phyloP scores from a whole-genome alignment of 192 early-diverging fungal genomes.

The Cladochytrium replicatum region DNA sequence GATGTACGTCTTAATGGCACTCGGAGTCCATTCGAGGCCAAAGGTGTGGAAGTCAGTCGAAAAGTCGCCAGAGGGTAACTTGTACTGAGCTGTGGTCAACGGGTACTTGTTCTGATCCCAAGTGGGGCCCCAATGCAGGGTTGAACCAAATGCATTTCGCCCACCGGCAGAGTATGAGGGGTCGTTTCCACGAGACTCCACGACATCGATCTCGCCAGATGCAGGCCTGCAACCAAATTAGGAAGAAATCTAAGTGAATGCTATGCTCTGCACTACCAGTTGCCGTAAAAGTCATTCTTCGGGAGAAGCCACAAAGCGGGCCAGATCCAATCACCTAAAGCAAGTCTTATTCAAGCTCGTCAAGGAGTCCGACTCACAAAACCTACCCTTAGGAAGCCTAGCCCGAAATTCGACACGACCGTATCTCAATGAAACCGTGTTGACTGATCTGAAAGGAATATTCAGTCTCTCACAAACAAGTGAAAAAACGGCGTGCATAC shows the following conservation, averaged over 20 bases:
- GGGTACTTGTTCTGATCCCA: constrained; percentile 30
- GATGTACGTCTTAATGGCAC: constrained; percentile 44
- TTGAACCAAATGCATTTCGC: constrained; percentile 28
- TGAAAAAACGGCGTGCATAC: too few relatives aligned
- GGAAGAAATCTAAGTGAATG: too few relatives aligned
- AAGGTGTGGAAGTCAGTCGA: constrained; percentile 47
- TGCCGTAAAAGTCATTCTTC: constrained; percentile 40
- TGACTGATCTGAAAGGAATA: too few relatives aligned
- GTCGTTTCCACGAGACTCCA: constrained; percentile 47
- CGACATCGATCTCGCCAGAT: constrained; percentile 48
- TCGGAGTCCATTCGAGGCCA: constrained; percentile 40
- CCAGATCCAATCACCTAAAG: constrained; percentile 28
- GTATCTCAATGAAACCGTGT: constrained; percentile 37
- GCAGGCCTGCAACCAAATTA: too few relatives aligned
- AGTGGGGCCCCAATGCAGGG: constrained; percentile 55
- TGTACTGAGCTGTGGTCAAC: constrained; percentile 34
- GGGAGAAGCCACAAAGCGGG: constrained; percentile 56
- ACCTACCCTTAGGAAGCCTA: constrained; percentile 38
- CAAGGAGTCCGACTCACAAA: not conserved
- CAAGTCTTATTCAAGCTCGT: not conserved
- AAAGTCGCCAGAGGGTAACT: constrained; percentile 26
- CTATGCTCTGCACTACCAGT: too few relatives aligned
- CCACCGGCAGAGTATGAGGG: constrained; percentile 13
- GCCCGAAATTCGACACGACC: constrained; percentile 50
- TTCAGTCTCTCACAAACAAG: too few relatives aligned